Base-by-base conservation (phyloP, 805 yeast genomes). In the Naumovozyma dairenensis region DNA sequence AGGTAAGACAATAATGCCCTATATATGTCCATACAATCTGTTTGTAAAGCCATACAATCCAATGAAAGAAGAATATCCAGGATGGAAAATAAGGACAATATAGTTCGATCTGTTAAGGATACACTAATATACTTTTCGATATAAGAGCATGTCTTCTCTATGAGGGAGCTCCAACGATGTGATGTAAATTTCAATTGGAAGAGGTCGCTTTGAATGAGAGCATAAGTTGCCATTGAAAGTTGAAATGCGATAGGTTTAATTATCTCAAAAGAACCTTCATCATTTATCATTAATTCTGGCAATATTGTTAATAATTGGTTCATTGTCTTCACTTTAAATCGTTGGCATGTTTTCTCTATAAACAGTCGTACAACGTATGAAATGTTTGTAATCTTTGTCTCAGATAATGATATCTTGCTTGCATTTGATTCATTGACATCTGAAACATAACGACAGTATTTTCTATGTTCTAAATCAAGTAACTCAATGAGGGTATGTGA, bases 391-490 rank as follows among this genome's bases (percentile, higher is more conserved):
- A 55, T 30, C 28, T 52, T 40, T 26, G 44, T 46, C 26, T 54
- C 58, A 20, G 31, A 42, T 26, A 66, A 43, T 2, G 67, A 38
- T 5, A 55, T 34, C 28, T 54, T 57, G 5, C 64, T 56, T 1
- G 60, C 64, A 13, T 43, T 47, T 14, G 59, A 43, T 3, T 35
- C 38, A 15, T 29, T 26, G 10, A 17, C 21, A 4, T 18, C 29
- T 4, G 26, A 31, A 9, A 37, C 14, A 19, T 45, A 29, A 9
- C 39, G 39, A 20, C 35, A 34, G 28, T 47, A 49, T 26, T 38
- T 46, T 14, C 49, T 42, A n/a, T 57, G 48, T 37, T 74, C 79
- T 12, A 43, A 43, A 20, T 57, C 63, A 5, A 59, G 32, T 25
- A 48, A 36, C 16, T 51, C 55, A 34, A 63, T 40, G 12, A 58